phyloP scores from a whole-genome alignment of 2,329 filamentous ascomycete species.

The Hypoxylon rubiginosum region DNA sequence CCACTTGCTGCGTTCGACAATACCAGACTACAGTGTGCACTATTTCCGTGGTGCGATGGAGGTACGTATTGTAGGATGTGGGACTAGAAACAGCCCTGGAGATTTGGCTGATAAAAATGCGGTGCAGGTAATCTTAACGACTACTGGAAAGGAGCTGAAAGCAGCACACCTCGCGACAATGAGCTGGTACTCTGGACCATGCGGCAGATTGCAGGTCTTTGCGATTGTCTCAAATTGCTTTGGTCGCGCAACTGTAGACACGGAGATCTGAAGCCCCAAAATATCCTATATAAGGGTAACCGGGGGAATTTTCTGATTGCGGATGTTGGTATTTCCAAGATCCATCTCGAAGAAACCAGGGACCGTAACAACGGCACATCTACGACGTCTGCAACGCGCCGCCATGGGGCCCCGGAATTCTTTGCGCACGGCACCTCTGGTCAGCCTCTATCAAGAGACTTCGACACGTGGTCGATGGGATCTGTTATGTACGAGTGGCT shows the following conservation, averaged over 20 bases:
- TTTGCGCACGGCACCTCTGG: background rate
- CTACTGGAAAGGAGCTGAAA: conserved; percentile 12
- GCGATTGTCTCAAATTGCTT: conserved; percentile 20
- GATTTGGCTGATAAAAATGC: background rate
- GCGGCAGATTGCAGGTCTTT: conserved; percentile 26
- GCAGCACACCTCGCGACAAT: background rate
- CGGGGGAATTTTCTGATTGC: conserved; percentile 28
- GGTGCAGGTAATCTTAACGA: conserved; percentile 25
- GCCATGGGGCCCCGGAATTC: conserved; percentile 35
- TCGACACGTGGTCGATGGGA: conserved; percentile 40
- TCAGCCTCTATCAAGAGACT: conserved; percentile 24
- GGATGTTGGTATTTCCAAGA: conserved; percentile 37
- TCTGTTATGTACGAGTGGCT: conserved; percentile 30
- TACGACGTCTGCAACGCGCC: conserved; percentile 9
- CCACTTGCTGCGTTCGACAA: conserved; percentile 26
- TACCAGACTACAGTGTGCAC: conserved; percentile 6
- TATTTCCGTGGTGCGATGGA: conserved; percentile 40
- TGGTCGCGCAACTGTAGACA: conserved; percentile 22
- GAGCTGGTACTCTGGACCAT: conserved; percentile 18
- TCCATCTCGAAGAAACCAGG: conserved; percentile 12
- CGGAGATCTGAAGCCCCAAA: conserved; percentile 41
- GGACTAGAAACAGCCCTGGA: background rate
- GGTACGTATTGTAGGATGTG: conserved; percentile 9
- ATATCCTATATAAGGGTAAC: conserved; percentile 19
- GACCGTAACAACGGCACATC: no score